Percentiles rank a stretch among this genome's conserved stretches.
Conservation (phyloP, 495 filamentous ascomycete species). For the Lepraria neglecta region DNA sequence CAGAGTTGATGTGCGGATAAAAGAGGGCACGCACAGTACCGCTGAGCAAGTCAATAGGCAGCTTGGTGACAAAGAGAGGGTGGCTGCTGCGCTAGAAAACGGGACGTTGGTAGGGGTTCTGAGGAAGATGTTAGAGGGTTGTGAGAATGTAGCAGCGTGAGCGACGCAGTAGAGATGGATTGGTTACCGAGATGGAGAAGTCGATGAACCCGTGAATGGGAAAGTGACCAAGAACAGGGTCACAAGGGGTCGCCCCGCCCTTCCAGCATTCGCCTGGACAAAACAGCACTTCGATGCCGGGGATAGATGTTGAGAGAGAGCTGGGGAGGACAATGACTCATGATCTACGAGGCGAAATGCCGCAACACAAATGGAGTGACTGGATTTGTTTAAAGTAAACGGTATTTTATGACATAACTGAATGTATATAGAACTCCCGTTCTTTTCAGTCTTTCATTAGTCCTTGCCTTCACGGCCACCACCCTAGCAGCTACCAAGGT, state of each 20-base stretch:
- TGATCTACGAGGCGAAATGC: too few relatives aligned
- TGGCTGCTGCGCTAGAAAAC: slow-evolving; percentile 92
- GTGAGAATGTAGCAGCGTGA: slow-evolving; percentile 18
- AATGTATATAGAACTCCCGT: too few relatives aligned
- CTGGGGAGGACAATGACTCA: too few relatives aligned
- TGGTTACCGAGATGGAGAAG: neutral
- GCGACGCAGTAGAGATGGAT: neutral
- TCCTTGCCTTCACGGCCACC: too few relatives aligned
- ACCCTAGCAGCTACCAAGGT: too few relatives aligned
- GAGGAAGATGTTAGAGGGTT: slow-evolving; percentile 76
- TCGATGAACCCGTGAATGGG: neutral
- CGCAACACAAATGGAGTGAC: neutral
- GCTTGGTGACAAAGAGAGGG: slow-evolving; percentile 89
- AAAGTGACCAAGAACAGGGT: neutral
- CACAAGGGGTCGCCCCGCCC: too few relatives aligned
- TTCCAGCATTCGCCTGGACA: too few relatives aligned
- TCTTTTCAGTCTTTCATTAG: too few relatives aligned
- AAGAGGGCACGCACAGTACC: slow-evolving; percentile 91
- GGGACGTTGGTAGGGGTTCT: slow-evolving; percentile 79
- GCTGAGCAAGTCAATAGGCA: slow-evolving; percentile 95
- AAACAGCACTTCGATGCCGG: too few relatives aligned
- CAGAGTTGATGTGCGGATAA: slow-evolving; percentile 86
- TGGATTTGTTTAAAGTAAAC: too few relatives aligned
- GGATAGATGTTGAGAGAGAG: too few relatives aligned
- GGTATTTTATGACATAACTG: too few relatives aligned